Conservation (phyloP, 2,329 filamentous ascomycete genomes). For the Aspergillus oerlinghausenensis region DNA sequence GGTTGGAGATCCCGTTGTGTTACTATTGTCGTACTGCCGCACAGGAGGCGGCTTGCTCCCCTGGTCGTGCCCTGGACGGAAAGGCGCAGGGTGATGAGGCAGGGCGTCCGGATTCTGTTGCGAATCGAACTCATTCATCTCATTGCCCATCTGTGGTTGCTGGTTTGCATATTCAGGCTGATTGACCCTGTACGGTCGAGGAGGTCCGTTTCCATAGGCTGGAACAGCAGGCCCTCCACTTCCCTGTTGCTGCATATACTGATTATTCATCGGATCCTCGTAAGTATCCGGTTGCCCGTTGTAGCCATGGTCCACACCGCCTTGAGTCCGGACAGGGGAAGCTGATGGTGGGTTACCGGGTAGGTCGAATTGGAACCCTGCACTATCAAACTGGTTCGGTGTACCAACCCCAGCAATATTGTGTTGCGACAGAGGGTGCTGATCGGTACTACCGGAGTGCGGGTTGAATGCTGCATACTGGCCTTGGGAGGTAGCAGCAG, state of each 20-base stretch:
- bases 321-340: constrained; percentile 9
- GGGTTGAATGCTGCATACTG: constrained; percentile 37
- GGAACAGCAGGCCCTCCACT: constrained; percentile 9
- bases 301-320: constrained; percentile 18
- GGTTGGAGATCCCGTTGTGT: constrained; percentile 30
- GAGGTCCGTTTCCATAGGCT: constrained; percentile 15
- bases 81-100: constrained; percentile 52
- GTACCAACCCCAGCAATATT: constrained; percentile 30
- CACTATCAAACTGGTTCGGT: constrained; percentile 36
- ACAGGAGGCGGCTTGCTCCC: constrained; percentile 47
- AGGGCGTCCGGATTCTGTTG: constrained; percentile 52
- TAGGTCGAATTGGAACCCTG: constrained; percentile 71
- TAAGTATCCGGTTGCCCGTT: constrained; percentile 18
- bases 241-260: constrained; percentile 13
- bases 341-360: constrained; percentile 32
- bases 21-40: constrained; percentile 45
- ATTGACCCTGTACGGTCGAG: constrained; percentile 17
- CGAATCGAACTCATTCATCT: constrained; percentile 13
- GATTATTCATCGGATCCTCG: constrained; percentile 13
- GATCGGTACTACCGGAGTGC: constrained; percentile 19
- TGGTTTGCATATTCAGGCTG: constrained; percentile 19
- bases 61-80: constrained; percentile 48
- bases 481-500: constrained; percentile 14
- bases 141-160: constrained; percentile 9
- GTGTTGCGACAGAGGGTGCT: constrained; percentile 45